These are phyloP conservation scores for Penicillium psychrosexuale DNA, from an alignment of 2,329 filamentous ascomycete genomes.

Conservation along the genomic window DNA sequence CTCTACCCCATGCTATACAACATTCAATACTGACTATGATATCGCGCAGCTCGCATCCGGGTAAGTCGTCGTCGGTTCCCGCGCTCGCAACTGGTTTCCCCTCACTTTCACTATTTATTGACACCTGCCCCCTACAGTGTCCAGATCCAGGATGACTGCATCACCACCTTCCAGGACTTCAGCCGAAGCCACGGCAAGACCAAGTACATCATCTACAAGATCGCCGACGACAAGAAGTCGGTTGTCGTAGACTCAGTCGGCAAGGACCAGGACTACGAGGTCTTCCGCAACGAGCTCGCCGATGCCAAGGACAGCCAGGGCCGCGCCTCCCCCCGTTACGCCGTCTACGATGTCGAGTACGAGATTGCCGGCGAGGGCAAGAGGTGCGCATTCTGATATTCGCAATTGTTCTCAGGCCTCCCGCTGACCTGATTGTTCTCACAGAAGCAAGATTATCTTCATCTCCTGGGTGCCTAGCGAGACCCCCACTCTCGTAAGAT, in stretches of 20 bases:
- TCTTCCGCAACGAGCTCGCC: conserved; percentile 47
- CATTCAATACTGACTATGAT: conserved; percentile 11
- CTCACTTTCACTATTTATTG: conserved; percentile 16
- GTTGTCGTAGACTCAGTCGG: conserved; percentile 49
- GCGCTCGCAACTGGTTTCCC: conserved; percentile 3
- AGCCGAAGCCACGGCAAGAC: conserved; percentile 44
- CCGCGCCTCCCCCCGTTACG: conserved; percentile 48
- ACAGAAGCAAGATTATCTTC: conserved; percentile 52
- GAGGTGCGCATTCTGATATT: conserved; percentile 35
- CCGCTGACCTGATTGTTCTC: conserved; percentile 18
- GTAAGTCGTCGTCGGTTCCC: conserved; percentile 21
- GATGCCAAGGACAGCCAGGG: conserved; percentile 43
- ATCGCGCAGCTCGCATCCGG: conserved; percentile 35
- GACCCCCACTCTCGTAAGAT: conserved; percentile 41
- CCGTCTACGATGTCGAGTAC: conserved; percentile 51
- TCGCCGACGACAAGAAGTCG: conserved; percentile 50
- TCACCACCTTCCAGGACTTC: conserved; percentile 47
- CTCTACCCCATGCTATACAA: neutral
- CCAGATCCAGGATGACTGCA: conserved; percentile 47
- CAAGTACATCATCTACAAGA: conserved; percentile 54
- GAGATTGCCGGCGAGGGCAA: conserved; percentile 50
- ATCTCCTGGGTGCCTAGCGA: conserved; percentile 48
- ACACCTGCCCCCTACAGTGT: conserved; percentile 37
- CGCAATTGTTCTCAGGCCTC: neutral
- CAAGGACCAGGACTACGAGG: conserved; percentile 47